phyloP scores from a whole-genome alignment of 768 basidiomycete genomes.

The Termitomyces sp. region DNA sequence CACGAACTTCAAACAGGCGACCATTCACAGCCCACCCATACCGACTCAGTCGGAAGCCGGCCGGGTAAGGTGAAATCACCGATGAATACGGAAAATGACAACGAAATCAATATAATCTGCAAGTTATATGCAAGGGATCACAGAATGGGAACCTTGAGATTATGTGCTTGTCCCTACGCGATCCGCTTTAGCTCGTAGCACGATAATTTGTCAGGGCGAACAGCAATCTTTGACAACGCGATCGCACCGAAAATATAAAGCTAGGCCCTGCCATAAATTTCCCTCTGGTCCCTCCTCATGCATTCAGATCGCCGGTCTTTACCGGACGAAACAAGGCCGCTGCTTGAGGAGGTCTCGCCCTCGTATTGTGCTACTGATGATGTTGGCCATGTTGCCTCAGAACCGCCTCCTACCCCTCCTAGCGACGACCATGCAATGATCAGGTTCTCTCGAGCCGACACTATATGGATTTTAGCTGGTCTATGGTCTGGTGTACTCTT shows the following conservation, averaged over 20 bases:
- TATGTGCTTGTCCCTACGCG: slow-evolving; percentile 23
- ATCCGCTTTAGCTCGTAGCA: slow-evolving; percentile 16
- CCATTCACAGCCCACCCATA: neutral
- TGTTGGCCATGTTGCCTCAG: slow-evolving; percentile 23
- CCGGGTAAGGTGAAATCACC: slow-evolving; percentile 28
- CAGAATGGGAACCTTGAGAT: slow-evolving; percentile 24
- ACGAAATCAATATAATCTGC: slow-evolving; percentile 12
- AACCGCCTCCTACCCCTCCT: slow-evolving; percentile 13
- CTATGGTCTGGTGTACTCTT: slow-evolving; percentile 82
- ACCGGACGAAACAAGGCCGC: slow-evolving; percentile 48
- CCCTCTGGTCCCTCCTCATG: slow-evolving; percentile 33
- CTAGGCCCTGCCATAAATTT: slow-evolving; percentile 8
- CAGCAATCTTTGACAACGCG: slow-evolving; percentile 21
- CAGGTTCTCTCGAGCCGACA: slow-evolving; percentile 46
- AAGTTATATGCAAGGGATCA: neutral
- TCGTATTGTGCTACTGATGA: slow-evolving; percentile 43
- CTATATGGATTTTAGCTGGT: slow-evolving; percentile 67
- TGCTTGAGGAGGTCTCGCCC: slow-evolving; percentile 44
- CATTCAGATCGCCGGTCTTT: slow-evolving; percentile 37
- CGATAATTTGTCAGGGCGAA: slow-evolving; percentile 30
- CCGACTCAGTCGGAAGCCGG: slow-evolving; percentile 27
- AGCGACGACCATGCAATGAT: slow-evolving; percentile 29
- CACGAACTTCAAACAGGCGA: neutral
- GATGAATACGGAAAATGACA: slow-evolving; percentile 43
- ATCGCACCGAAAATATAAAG: slow-evolving; percentile 23